Percentiles rank a stretch among this genome's conserved stretches.
These are phyloP conservation scores for Calcarisporium arbuscula DNA, from an alignment of 2,329 filamentous ascomycete species.

Conservation along the genomic window DNA sequence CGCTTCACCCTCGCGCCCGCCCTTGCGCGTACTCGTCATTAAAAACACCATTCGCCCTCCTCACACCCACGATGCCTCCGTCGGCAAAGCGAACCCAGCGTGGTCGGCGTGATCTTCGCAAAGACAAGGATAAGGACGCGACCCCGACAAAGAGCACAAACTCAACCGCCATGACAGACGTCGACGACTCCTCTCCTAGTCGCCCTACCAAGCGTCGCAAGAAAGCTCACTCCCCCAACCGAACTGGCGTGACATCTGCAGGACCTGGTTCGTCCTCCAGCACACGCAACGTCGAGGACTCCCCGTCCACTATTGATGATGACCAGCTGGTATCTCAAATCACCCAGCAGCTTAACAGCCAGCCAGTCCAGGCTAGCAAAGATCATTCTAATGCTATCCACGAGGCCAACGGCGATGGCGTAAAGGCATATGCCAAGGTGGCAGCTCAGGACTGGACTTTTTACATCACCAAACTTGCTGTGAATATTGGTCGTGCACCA, in stretches of 20 bases:
- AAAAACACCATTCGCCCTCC: no score
- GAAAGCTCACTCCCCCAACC: slow-evolving; percentile 33
- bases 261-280: slow-evolving; percentile 17
- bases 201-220: slow-evolving; percentile 60
- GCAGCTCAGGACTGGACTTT: slow-evolving; percentile 79
- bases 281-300: slow-evolving; percentile 29
- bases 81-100: slow-evolving; percentile 31
- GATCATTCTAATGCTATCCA: slow-evolving; percentile 60
- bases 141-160: no score
- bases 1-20: slow-evolving; percentile 1
- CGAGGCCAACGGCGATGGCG: slow-evolving; percentile 53
- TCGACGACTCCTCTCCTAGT: slow-evolving; percentile 51
- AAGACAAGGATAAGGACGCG: slow-evolving; percentile 28
- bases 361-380: slow-evolving; percentile 50
- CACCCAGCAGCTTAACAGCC: slow-evolving; percentile 43
- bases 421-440: slow-evolving; percentile 75
- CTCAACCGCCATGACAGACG: slow-evolving; percentile 31
- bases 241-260: slow-evolving; percentile 10
- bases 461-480: slow-evolving; percentile 68
- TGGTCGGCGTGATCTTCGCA: slow-evolving; percentile 32
- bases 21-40: slow-evolving; percentile 7
- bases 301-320: slow-evolving; percentile 42
- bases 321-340: slow-evolving; percentile 52
- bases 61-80: slow-evolving; percentile 24
- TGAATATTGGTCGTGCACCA: slow-evolving; percentile 69